Base-by-base conservation (phyloP, 2,329 filamentous ascomycete species). In the Cordyceps fumosorosea region DNA sequence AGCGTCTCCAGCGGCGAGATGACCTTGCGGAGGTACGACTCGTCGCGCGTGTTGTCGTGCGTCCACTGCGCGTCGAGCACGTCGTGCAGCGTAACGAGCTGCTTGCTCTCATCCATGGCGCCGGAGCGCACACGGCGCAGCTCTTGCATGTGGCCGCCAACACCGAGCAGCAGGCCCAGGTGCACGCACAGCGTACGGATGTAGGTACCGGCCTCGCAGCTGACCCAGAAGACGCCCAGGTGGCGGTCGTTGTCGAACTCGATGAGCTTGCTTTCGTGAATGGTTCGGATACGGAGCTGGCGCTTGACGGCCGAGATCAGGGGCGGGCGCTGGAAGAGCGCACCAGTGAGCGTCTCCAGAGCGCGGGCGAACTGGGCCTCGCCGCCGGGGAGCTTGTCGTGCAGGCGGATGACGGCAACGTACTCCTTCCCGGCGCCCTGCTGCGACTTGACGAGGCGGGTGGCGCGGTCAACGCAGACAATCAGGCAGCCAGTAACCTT, bases 391-490 rank as follows among this genome's bases (percentile, higher is more conserved):
- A 99, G 84, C 80, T 93, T 96, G 80, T 96, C 93, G 79, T 99
- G 95, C 66, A 99, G 84, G 71, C 95, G 87, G 71, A 98, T 91
- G 64, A 99, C 92, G 72, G 90, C 93, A 60, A 98, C 93, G 76
- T 99, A 99, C 81, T 99, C 95, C 82, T 99, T 99, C 84, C 95
- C 95, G 65, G 95, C 95, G 73, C 93, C 93, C 79, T 99, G 95
- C 80, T 99, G 95, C 59, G 93, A 96, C 84, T 99, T 99, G 76
- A 99, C 95, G 63, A 99, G 87, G 72, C 95, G 90, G 67, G 95
- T 99, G 60, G 95, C 95, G 73, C 95, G 92, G 79, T 98, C 95
- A 74, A 98, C 90, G 78, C 91, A 96, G 73, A 96, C 91, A 74
- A 96, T 96, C 74, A 96, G 80, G 78, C 92, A 96, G 70, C 93